These are phyloP conservation scores for Daldinia childiae DNA, from an alignment of 495 filamentous ascomycete species.

Conservation along the genomic window DNA sequence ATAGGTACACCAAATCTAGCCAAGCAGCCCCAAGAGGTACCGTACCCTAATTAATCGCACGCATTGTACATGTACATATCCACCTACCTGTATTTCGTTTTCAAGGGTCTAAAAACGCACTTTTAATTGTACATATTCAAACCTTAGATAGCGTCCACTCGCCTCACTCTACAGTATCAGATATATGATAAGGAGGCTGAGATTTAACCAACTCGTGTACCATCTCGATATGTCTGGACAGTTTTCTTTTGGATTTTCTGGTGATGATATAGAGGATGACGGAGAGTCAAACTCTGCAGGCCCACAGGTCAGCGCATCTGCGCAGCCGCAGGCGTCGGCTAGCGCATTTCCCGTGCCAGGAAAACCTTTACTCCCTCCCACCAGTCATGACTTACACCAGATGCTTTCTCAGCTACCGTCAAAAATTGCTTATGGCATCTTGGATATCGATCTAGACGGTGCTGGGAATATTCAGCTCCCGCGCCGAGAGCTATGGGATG, in stretches of 20 bases:
- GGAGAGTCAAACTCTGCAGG: slow-evolving; percentile 48
- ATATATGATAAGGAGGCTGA: slow-evolving; percentile 5
- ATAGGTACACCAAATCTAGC: neutral
- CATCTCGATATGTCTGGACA: slow-evolving; percentile 39
- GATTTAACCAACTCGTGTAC: neutral
- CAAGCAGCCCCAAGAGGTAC: neutral
- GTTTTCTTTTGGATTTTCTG: slow-evolving; percentile 85
- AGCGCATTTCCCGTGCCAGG: slow-evolving; percentile 61
- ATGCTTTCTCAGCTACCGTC: slow-evolving; percentile 78
- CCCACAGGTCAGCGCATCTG: slow-evolving; percentile 37
- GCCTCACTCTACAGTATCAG: neutral
- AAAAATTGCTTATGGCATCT: slow-evolving; percentile 75
- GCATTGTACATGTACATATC: neutral
- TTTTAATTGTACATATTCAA: neutral
- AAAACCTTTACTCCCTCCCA: slow-evolving; percentile 59
- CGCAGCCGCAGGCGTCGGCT: slow-evolving; percentile 42
- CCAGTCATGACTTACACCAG: slow-evolving; percentile 51
- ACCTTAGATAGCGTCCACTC: neutral
- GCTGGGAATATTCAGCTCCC: slow-evolving; percentile 67
- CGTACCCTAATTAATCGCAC: neutral
- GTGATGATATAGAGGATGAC: slow-evolving; percentile 82
- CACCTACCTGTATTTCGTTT: neutral
- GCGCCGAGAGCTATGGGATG: slow-evolving; percentile 91
- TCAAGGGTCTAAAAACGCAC: neutral
- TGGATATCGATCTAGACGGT: slow-evolving; percentile 65